Evolutionary conservation across 768 basidiomycete genomes (phyloP).

Genomic region (Russula sp.): DNA sequence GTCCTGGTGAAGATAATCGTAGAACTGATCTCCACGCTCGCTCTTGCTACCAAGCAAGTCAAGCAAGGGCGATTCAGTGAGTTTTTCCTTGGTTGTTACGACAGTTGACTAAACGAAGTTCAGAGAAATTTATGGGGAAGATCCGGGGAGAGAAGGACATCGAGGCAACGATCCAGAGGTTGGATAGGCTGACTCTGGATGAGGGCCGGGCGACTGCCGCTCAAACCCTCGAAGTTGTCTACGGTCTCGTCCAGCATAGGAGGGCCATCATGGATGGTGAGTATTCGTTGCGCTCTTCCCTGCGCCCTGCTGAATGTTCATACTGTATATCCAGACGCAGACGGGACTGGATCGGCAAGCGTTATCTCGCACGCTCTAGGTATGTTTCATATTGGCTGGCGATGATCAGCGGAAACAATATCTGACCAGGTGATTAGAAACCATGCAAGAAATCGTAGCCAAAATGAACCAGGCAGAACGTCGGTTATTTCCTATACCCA

Average conservation of each 20-base stretch:
- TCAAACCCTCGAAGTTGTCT: slow-evolving; percentile 4
- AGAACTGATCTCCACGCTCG: slow-evolving; percentile 3
- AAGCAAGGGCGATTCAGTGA: slow-evolving; percentile 9
- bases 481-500: neutral
- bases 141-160: slow-evolving; percentile 13
- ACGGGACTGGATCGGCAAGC: neutral
- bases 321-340: neutral
- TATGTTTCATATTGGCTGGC: neutral
- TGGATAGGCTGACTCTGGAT: slow-evolving; percentile 6
- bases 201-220: slow-evolving; percentile 2
- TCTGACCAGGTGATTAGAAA: neutral
- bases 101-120: neutral
- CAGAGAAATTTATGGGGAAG: slow-evolving; percentile 14
- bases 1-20: neutral
- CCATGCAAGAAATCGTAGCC: neutral
- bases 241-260: slow-evolving; percentile 1
- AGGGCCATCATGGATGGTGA: slow-evolving; percentile 10
- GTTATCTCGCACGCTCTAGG: neutral
- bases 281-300: neutral
- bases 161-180: neutral
- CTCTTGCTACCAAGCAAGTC: slow-evolving; percentile 12
- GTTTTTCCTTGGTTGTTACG: neutral
- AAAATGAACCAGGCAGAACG: neutral
- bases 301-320: neutral
- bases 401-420: neutral